phyloP scores from a whole-genome alignment of 345 rosid genomes.

The Arabidopsis suecica region DNA sequence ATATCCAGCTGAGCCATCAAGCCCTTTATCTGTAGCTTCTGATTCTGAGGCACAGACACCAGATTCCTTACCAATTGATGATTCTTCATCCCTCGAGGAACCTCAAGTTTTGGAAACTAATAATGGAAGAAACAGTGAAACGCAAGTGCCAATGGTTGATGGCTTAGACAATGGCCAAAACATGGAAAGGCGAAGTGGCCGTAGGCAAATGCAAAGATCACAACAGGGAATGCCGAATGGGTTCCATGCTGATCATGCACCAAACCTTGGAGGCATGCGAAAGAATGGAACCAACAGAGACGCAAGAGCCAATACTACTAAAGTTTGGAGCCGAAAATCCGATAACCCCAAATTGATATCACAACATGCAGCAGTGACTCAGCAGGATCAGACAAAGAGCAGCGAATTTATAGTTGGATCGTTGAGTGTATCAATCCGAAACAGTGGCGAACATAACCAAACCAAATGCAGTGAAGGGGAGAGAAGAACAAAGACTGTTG shows the following conservation, averaged over 20 bases:
- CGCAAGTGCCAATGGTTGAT: conserved; percentile 49
- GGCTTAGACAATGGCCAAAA: conserved; percentile 47
- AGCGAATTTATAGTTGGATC: conserved; percentile 82
- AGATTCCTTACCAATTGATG: conserved; percentile 46
- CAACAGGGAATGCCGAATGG: conserved; percentile 54
- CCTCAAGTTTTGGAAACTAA: conserved; percentile 44
- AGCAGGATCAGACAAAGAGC: conserved; percentile 54
- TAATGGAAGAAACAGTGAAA: conserved; percentile 54
- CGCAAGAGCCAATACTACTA: conserved; percentile 51
- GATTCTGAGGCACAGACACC: conserved; percentile 54
- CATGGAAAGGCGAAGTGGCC: conserved; percentile 51
- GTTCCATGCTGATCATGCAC: conserved; percentile 51
- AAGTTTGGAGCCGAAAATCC: conserved; percentile 80
- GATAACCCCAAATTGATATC: conserved; percentile 52
- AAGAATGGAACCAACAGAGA: conserved; percentile 67
- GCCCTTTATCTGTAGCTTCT: conserved; percentile 47
- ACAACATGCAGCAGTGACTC: conserved; percentile 52
- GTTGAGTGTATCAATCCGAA: conserved; percentile 67
- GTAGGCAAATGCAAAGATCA: conserved; percentile 52
- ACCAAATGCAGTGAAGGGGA: conserved; percentile 49
- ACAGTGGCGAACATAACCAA: conserved; percentile 48
- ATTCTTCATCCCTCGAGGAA: conserved; percentile 49
- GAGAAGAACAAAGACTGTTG: conserved; percentile 49
- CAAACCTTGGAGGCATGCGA: conserved; percentile 56
- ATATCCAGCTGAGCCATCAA: conserved; percentile 52